Evolutionary conservation across 495 filamentous ascomycete genomes (phyloP).

Genomic region (Tuber umbilicatum): DNA sequence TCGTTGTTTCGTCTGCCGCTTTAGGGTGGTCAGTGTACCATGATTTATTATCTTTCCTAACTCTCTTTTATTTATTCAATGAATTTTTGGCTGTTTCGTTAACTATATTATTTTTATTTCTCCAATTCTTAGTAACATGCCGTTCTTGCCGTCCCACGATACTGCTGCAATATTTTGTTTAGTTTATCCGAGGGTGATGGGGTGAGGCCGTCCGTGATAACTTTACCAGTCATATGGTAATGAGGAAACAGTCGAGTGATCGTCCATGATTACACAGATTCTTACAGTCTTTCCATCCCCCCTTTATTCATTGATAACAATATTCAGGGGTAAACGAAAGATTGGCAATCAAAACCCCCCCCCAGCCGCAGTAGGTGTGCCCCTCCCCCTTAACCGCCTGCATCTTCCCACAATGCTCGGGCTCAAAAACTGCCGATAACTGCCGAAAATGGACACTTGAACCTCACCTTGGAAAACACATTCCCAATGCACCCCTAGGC

Average conservation of each 20-base stretch:
- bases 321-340: not conserved
- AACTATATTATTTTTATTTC: no score
- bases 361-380: constrained; percentile 56
- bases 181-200: no score
- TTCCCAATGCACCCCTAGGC: constrained; percentile 59
- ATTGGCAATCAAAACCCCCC: constrained; percentile 53
- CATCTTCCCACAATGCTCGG: constrained; percentile 51
- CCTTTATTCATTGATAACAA: not conserved
- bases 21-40: no score
- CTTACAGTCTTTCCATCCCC: not conserved
- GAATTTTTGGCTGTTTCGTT: no score
- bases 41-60: no score
- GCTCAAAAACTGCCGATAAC: constrained; percentile 66
- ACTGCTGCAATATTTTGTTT: no score
- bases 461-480: constrained; percentile 75
- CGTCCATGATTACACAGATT: not conserved
- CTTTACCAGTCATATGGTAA: not conserved
- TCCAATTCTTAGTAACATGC: no score
- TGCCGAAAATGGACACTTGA: constrained; percentile 70
- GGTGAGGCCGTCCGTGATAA: not conserved
- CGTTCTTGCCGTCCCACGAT: no score
- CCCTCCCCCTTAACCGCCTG: constrained; percentile 52
- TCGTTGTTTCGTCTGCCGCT: no score
- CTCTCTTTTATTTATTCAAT: no score
- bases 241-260: not conserved